phyloP scores from a whole-genome alignment of 441 rosid genomes.

The Geranium incanum region DNA sequence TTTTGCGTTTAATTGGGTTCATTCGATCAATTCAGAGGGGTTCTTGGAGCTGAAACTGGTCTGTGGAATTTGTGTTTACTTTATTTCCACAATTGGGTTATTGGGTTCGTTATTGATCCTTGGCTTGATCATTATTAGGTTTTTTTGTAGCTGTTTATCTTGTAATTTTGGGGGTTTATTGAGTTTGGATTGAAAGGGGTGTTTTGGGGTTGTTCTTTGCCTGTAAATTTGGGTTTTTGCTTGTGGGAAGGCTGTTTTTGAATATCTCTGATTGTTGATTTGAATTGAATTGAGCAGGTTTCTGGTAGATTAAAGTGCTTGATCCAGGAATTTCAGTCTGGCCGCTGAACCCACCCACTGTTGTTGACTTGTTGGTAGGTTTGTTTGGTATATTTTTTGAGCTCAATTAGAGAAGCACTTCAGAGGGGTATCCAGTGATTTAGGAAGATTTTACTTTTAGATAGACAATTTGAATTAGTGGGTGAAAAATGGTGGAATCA shows the following conservation, averaged over 20 bases:
- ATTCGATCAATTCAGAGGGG: neutral
- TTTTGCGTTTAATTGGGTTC: neutral
- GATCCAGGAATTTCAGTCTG: neutral
- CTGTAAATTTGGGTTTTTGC: slow-evolving; percentile 26
- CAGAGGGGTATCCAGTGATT: slow-evolving; percentile 7
- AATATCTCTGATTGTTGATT: slow-evolving; percentile 16
- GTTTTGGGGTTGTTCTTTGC: slow-evolving; percentile 24
- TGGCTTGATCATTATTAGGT: neutral
- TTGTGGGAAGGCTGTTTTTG: slow-evolving; percentile 26
- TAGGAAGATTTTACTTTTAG: slow-evolving; percentile 12
- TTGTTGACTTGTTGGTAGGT: slow-evolving; percentile 8
- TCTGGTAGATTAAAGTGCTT: slow-evolving; percentile 15
- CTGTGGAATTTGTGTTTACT: neutral
- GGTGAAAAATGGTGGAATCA: slow-evolving; percentile 55
- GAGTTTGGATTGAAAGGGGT: slow-evolving; percentile 24
- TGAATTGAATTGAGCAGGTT: slow-evolving; percentile 21
- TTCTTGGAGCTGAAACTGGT: neutral
- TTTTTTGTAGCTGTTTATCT: neutral
- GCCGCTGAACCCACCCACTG: neutral
- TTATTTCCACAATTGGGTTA: neutral
- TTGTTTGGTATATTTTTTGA: slow-evolving; percentile 6
- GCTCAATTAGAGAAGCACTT: slow-evolving; percentile 16
- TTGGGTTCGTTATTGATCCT: neutral
- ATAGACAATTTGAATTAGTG: neutral
- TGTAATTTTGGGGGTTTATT: neutral